These are phyloP conservation scores for Iodosphaeria phyllophila DNA, from an alignment of 2,329 filamentous ascomycete genomes.

Conservation along the genomic window DNA sequence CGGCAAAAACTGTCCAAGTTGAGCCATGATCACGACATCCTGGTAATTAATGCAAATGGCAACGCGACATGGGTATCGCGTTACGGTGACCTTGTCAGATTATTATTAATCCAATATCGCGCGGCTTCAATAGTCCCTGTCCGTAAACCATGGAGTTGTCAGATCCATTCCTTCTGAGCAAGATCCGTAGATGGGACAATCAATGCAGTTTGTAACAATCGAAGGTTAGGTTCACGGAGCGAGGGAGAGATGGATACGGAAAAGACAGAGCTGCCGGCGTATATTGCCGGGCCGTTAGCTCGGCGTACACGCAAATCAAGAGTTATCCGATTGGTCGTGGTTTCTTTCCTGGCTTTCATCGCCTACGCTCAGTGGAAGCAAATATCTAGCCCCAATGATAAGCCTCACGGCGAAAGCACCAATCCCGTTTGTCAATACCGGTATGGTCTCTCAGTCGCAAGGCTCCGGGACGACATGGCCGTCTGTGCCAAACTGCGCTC, in stretches of 20 bases:
- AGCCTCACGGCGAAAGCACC: slow-evolving; percentile 1
- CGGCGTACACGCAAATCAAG: slow-evolving; percentile 16
- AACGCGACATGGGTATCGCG: too few relatives aligned
- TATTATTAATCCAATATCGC: too few relatives aligned
- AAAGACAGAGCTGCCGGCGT: slow-evolving; percentile 25
- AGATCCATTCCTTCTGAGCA: too few relatives aligned
- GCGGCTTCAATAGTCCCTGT: too few relatives aligned
- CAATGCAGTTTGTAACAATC: too few relatives aligned
- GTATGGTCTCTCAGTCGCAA: slow-evolving; percentile 26
- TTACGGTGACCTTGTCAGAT: too few relatives aligned
- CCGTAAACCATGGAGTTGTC: too few relatives aligned
- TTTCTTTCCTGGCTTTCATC: slow-evolving; percentile 30
- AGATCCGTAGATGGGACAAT: too few relatives aligned
- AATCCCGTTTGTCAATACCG: slow-evolving; percentile 1
- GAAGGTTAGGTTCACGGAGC: too few relatives aligned
- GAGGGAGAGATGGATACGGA: slow-evolving; percentile 16
- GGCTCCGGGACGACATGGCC: slow-evolving; percentile 32
- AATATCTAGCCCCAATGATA: slow-evolving; percentile 11
- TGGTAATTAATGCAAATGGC: too few relatives aligned
- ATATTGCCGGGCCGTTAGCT: slow-evolving; percentile 14
- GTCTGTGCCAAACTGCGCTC: slow-evolving; percentile 35
- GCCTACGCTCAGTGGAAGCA: slow-evolving; percentile 30
- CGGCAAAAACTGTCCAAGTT: too few relatives aligned
- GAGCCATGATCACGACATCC: too few relatives aligned
- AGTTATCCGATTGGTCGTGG: slow-evolving; percentile 20